Conservation (phyloP, 148 eudicot species). For the Fagopyrum tataricum region DNA sequence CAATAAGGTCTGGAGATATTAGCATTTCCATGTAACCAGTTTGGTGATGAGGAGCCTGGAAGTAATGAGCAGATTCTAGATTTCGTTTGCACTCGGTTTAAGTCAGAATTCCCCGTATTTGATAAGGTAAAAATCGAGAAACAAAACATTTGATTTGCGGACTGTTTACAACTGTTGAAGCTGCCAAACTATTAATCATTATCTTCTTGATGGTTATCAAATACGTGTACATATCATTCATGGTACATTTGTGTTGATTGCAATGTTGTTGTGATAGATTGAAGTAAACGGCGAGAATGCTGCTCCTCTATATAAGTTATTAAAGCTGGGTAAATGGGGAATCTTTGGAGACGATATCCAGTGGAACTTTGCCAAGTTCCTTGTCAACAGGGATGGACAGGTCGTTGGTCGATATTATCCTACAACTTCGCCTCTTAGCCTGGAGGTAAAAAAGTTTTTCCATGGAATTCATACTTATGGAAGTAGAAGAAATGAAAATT, state of each 20-base stretch:
- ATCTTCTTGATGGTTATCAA: no score
- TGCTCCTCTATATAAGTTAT: slow-evolving; percentile 52
- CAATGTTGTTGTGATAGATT: slow-evolving; percentile 23
- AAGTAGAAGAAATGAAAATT: not conserved
- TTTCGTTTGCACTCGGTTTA: slow-evolving; percentile 60
- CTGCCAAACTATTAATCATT: no score
- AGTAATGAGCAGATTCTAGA: slow-evolving; percentile 43
- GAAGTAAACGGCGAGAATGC: slow-evolving; percentile 59
- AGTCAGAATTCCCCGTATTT: slow-evolving; percentile 58
- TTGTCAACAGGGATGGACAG: slow-evolving; percentile 49
- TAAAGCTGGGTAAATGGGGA: slow-evolving; percentile 61
- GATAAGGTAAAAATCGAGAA: slow-evolving; percentile 40
- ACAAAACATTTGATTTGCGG: no score
- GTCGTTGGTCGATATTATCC: slow-evolving; percentile 64
- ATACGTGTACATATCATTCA: no score
- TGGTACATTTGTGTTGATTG: not conserved
- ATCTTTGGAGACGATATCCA: slow-evolving; percentile 58
- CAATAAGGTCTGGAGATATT: slow-evolving; percentile 53
- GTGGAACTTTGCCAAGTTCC: slow-evolving; percentile 79
- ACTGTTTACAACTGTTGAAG: no score
- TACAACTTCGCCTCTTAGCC: slow-evolving; percentile 58
- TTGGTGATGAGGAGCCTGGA: slow-evolving; percentile 71
- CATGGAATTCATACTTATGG: not conserved
- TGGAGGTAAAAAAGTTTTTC: slow-evolving; percentile 44
- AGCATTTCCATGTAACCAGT: slow-evolving; percentile 82